Percentiles rank a stretch among this genome's conserved stretches.
Conservation (phyloP, 2,329 filamentous ascomycete genomes). For the Aspergillus spinulosporus region DNA sequence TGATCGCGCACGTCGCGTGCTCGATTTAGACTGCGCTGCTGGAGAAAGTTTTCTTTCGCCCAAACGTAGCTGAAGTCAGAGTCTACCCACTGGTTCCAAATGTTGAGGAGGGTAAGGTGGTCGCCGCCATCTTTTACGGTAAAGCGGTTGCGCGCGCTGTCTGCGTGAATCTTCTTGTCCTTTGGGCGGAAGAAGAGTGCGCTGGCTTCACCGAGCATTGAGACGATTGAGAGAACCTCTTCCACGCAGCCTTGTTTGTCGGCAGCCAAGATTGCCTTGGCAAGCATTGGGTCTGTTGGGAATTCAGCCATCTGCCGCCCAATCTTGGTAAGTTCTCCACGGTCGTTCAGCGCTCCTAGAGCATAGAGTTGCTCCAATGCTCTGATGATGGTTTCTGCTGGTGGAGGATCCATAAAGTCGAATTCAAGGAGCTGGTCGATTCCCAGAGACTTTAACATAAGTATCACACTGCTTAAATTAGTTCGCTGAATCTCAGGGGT, state of each 20-base stretch:
- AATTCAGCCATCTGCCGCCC: constrained; percentile 96
- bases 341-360: constrained; percentile 82
- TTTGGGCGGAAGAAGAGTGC: constrained; percentile 93
- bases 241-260: constrained; percentile 91
- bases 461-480: constrained; percentile 78
- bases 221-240: constrained; percentile 88
- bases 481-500: constrained; percentile 91
- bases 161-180: constrained; percentile 95
- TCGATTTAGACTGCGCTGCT: constrained; percentile 81
- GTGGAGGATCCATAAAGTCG: constrained; percentile 93
- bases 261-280: constrained; percentile 83
- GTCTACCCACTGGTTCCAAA: constrained; percentile 96
- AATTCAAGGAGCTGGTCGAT: constrained; percentile 93
- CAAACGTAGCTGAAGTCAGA: constrained; percentile 84
- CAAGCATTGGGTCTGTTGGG: constrained; percentile 86
- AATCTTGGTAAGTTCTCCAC: constrained; percentile 83
- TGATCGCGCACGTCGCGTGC: constrained; percentile 92
- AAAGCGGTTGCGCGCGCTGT: constrained; percentile 84
- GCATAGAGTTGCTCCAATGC: constrained; percentile 90
- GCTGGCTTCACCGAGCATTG: constrained; percentile 86
- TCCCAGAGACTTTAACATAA: constrained; percentile 84
- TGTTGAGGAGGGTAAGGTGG: constrained; percentile 81
- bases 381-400: constrained; percentile 83
- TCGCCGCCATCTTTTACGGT: constrained; percentile 90
- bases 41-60: constrained; percentile 89